Percentiles rank a stretch among this genome's conserved stretches.
These are phyloP conservation scores for Neodidymelliopsis sp. DNA, from an alignment of 2,329 filamentous ascomycete genomes.

Conservation along the genomic window DNA sequence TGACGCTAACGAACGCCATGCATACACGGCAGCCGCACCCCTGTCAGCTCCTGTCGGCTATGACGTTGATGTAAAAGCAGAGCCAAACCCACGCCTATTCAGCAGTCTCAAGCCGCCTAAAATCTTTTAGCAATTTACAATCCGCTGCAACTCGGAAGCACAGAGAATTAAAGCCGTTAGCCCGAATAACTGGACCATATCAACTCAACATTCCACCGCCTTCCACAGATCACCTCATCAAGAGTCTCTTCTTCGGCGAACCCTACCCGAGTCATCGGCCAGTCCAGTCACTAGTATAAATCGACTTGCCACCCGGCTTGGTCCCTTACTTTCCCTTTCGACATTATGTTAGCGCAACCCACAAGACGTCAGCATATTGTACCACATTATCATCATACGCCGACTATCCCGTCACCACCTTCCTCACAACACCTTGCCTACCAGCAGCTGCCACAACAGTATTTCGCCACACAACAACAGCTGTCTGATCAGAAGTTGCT, in stretches of 20 bases:
- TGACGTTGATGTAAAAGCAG: conserved; percentile 21
- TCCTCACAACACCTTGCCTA: conserved; percentile 39
- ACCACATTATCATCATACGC: conserved; percentile 29
- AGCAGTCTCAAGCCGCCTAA: conserved; percentile 31
- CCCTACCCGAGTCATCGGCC: conserved; percentile 39
- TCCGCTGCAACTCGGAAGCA: conserved; percentile 29
- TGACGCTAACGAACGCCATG: conserved; percentile 20
- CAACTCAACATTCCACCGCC: conserved; percentile 33
- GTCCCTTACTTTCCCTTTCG: conserved; percentile 39
- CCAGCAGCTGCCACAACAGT: conserved; percentile 37
- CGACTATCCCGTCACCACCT: conserved; percentile 41
- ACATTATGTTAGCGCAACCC: conserved; percentile 49
- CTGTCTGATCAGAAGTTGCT: conserved; percentile 46
- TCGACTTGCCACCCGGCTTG: conserved; percentile 47
- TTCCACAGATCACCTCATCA: conserved; percentile 47
- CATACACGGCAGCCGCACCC: conserved; percentile 20
- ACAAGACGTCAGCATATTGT: conserved; percentile 48
- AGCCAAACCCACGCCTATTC: conserved; percentile 29
- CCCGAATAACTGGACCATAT: conserved; percentile 36
- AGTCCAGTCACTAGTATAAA: conserved; percentile 46
- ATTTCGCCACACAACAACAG: conserved; percentile 35
- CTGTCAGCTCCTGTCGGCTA: conserved; percentile 20
- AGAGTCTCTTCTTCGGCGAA: conserved; percentile 18
- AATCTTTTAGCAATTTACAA: conserved; percentile 47
- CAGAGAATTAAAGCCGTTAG: conserved; percentile 32